Base-by-base conservation (phyloP, 106 monocot genomes). In the Apostasia shenzhenica region DNA sequence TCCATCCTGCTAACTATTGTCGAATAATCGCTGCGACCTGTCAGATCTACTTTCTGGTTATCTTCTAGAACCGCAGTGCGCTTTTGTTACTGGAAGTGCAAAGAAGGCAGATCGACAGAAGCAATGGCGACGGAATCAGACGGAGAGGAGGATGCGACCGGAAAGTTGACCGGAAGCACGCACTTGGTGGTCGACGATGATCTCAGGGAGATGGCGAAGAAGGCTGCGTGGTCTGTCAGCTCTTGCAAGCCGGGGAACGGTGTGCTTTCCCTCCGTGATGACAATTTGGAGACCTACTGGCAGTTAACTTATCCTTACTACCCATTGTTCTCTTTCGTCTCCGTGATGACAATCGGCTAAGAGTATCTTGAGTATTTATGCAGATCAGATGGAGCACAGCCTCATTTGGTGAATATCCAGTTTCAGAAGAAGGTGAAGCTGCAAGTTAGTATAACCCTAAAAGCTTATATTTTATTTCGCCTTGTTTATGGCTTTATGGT, bases 401-500 rank as follows among this genome's bases (percentile, higher is more conserved):
- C 99, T 26, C 99, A 99, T 82, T 66, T 87, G 52, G 93, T 99
- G 47, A 93, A 93, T 69, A 90, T 99, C 63, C 99, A 99, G 82
- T 99, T 99, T 62, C 92, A 99, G 74, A 99, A 88, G 80, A 99
- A 99, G 61, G 90, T 99, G 62, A 90, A 93, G 83, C 54, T 99
- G 55, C 93, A 93, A 67, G 91, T 97, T 57, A 8, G 66, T 52
- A 47, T 66, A 8, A 4, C 42, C 47, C 59, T 3, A 68, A 57
- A 4, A 26, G 7, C 38, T 64, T 6, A 1, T 68, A 11, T 74
- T 47, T 0, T 63, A 49, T 51, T 12, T 75, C 67, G 5, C 11
- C 8, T 48, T 54, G 66, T 1, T 45, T 68, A 3, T 48, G 70
- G 47, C 26, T 48, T 70, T 59, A 2, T 14, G 11, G 37, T 12